Evolutionary conservation across 139 green algal genomes (phyloP), one percentile per base, ranked within the genome.

Genomic region (Astrephomene gubernaculifera): DNA sequence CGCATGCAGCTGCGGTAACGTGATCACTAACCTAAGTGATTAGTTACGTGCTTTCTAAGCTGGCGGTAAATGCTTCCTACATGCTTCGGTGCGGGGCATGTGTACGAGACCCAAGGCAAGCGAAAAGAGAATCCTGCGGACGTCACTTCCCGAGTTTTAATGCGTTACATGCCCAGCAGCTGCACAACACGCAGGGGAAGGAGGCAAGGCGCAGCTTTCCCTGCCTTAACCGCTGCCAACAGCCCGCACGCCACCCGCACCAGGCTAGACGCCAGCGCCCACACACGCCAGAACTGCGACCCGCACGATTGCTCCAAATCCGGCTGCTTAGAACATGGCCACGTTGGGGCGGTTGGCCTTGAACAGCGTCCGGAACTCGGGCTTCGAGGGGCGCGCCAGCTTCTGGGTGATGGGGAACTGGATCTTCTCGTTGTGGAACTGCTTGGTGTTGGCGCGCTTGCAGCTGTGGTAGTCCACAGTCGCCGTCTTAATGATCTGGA

Each of bases 401-500:
- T 88, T 96, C 87, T 87, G 90, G 22, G 94, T 95, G 65, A 98
- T 70, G 61, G 97, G 97, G 96, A 99, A 99, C 82, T 91, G 93
- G 90, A 98, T 98, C 90, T 98, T 97, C 85, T 92, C 94, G 91
- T 98, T 93, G 75, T 98, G 95, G 96, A 99, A 99, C 95, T 99
- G 88, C 85, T 88, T 69, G n/a, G 86, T 94, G 91, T 97, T 97
- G 86, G 92, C 91, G 68, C 97, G 96, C 94, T 99, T 98, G 95
- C 92, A 96, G 60, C 94, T 85, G 35, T 91, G 68, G 38, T 94
- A 90, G 25, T 91, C 86, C 49, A 99, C 91, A 25, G 90, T 95
- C 31, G 94, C 95, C 31, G 96, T 99, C 95, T 99, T 99, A 91
- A 99, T 99, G 92, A 99, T 99, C 92, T 97, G 90, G 60, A 89